Evolutionary conservation across 805 yeast genomes (phyloP), one percentile per base, ranked within the genome.

Genomic region (Pichia pseudocactophila): DNA sequence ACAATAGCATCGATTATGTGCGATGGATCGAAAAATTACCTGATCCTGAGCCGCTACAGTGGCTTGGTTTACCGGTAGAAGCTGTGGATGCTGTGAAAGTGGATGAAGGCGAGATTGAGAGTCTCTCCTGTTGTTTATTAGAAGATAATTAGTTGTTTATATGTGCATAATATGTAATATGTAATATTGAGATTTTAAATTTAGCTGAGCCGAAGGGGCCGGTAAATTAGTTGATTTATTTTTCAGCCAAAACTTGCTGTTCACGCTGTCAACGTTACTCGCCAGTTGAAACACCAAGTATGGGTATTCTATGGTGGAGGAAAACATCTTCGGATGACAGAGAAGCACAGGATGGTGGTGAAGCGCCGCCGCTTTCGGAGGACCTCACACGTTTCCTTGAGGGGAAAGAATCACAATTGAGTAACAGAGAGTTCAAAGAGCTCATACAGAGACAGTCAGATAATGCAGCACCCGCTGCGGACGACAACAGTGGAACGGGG

Each of bases 21-120:
- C 44, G 49, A 2, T 83, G 89, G 88, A 66, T 80, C 17, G 48
- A 57, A 0, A 34, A 49, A 0, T 59, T 82, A 34, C 88, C 88
- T 0, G 68, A 67, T 12, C 68, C 71, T 7, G 74, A 74, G 37
- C 59, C 63, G 2, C 40, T 51, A 17, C 47, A 43, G 10, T 61
- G 65, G 65, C 27, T 60, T 11, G 61, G 61, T 10, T 36, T 61
- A 17, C 45, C 52, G 8, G 32, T 17, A 1, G 50, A 40, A 13
- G 47, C 51, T 9, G 34, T 18, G 1, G 50, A 40, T 15, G 47
- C 51, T 11, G 48, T 36, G 49, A 33, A 43, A 37, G 7, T 32
- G 37, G 25, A 22, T 37, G 11, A 26, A 26, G 37, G 8, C 15
- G 18, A 7, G 7, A 18, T 20, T 19, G 9, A 18, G 5, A 22